Percentiles rank a stretch among this genome's conserved stretches.
These are phyloP conservation scores for Apophysomyces ossiformis DNA, from an alignment of 371 early-diverging fungal genomes.

Conservation along the genomic window DNA sequence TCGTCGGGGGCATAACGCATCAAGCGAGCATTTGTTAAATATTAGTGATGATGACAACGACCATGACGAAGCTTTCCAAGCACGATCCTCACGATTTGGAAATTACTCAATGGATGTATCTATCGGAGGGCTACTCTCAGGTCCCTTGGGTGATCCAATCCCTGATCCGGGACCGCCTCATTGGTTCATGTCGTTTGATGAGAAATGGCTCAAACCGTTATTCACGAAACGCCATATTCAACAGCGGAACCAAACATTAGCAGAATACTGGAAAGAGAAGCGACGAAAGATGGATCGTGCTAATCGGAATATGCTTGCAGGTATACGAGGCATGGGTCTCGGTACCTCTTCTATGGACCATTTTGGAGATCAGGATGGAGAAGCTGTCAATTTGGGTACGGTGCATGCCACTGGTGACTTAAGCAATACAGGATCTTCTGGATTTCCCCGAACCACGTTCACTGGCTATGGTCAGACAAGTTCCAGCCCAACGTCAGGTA, in stretches of 20 bases:
- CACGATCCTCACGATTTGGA: slow-evolving; percentile 20
- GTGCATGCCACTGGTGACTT: slow-evolving; percentile 22
- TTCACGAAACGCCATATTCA: slow-evolving; percentile 61
- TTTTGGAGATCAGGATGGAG: slow-evolving; percentile 30
- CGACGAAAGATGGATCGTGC: slow-evolving; percentile 53
- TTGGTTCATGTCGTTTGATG: slow-evolving; percentile 88
- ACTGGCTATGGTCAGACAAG: neutral
- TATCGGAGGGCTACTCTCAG: slow-evolving; percentile 47
- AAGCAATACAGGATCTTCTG: neutral
- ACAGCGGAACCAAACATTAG: slow-evolving; percentile 48
- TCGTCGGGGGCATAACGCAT: slow-evolving; percentile 20
- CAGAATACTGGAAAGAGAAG: slow-evolving; percentile 55
- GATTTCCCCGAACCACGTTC: slow-evolving; percentile 2
- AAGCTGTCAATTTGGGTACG: slow-evolving; percentile 41
- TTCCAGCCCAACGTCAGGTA: slow-evolving; percentile 1
- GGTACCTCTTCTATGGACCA: slow-evolving; percentile 14
- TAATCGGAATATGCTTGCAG: slow-evolving; percentile 48
- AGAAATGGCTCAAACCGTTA: slow-evolving; percentile 78
- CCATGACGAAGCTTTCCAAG: slow-evolving; percentile 18
- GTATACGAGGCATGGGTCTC: slow-evolving; percentile 37
- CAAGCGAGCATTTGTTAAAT: slow-evolving; percentile 25
- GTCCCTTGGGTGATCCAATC: slow-evolving; percentile 59
- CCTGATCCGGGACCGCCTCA: slow-evolving; percentile 62
- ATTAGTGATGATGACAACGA: slow-evolving; percentile 29
- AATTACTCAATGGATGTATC: slow-evolving; percentile 39